phyloP scores from a whole-genome alignment of 192 early-diverging fungal genomes.

The Gamsiella multidivaricata region DNA sequence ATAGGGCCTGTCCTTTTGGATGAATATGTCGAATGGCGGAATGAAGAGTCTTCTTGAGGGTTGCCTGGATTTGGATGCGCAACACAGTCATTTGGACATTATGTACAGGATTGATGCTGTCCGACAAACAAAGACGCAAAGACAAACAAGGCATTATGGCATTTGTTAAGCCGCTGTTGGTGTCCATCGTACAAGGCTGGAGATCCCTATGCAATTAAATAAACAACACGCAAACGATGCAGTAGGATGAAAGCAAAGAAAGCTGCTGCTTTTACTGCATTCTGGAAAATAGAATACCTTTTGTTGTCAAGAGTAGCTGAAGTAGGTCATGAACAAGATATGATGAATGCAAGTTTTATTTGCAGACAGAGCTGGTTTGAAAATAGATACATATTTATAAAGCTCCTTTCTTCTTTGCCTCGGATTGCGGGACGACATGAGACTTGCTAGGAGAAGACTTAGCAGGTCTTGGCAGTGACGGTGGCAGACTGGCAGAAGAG shows the following conservation, averaged over 20 bases:
- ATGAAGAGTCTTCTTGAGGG: slow-evolving; percentile 26
- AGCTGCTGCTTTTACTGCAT: no score
- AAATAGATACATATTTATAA: no score
- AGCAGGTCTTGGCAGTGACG: slow-evolving; percentile 21
- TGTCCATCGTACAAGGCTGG: not conserved
- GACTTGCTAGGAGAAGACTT: not conserved
- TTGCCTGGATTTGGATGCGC: not conserved
- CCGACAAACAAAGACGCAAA: not conserved
- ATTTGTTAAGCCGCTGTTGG: not conserved
- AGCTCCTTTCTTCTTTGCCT: not conserved
- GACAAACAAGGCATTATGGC: not conserved
- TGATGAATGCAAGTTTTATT: no score
- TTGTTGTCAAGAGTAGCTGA: no score
- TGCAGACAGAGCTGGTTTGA: no score
- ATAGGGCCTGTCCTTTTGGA: slow-evolving; percentile 75
- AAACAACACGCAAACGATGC: not conserved
- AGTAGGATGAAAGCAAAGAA: not conserved
- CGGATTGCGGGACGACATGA: no score
- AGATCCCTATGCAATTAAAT: no score
- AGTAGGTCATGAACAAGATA: no score
- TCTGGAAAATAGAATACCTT: no score
- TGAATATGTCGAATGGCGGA: slow-evolving; percentile 74
- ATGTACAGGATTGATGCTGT: no score
- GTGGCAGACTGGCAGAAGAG: slow-evolving; percentile 36
- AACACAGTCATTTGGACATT: no score